Evolutionary conservation across 306 rosid species (phyloP).

Genomic region (Rubus parviflorus): DNA sequence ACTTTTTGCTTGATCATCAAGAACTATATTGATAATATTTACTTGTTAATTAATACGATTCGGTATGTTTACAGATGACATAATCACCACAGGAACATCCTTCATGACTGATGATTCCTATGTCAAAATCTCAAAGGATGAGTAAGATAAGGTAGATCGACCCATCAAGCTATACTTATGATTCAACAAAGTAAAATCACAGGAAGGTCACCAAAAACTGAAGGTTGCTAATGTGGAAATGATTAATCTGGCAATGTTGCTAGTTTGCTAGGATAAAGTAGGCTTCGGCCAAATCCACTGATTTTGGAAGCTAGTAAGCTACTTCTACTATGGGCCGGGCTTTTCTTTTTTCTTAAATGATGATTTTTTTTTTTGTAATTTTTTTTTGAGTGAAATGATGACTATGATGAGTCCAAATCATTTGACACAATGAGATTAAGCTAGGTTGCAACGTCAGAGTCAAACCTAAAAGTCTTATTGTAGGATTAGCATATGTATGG

Average conservation of each 20-base stretch:
- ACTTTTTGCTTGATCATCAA: no score
- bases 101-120: slow-evolving; percentile 74
- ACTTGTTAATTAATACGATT: slow-evolving; percentile 64
- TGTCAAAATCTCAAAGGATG: not conserved
- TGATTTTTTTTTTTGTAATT: no score
- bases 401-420: not conserved
- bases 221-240: not conserved
- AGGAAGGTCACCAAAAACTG: not conserved
- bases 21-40: slow-evolving; percentile 10
- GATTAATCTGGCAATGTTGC: not conserved
- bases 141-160: not conserved
- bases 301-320: no score
- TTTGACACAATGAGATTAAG: not conserved
- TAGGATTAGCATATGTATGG: no score
- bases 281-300: not conserved
- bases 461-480: not conserved
- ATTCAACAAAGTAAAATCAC: not conserved
- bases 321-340: no score
- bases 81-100: slow-evolving; percentile 83
- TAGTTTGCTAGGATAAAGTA: not conserved
- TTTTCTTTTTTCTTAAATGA: no score
- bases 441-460: not conserved
- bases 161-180: not conserved
- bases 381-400: no score
- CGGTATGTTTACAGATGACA: slow-evolving; percentile 84